Percentiles rank a stretch among this genome's conserved stretches.
These are phyloP conservation scores for Staphylotrichum tortipilum DNA, from an alignment of 495 filamentous ascomycete species.

Conservation along the genomic window DNA sequence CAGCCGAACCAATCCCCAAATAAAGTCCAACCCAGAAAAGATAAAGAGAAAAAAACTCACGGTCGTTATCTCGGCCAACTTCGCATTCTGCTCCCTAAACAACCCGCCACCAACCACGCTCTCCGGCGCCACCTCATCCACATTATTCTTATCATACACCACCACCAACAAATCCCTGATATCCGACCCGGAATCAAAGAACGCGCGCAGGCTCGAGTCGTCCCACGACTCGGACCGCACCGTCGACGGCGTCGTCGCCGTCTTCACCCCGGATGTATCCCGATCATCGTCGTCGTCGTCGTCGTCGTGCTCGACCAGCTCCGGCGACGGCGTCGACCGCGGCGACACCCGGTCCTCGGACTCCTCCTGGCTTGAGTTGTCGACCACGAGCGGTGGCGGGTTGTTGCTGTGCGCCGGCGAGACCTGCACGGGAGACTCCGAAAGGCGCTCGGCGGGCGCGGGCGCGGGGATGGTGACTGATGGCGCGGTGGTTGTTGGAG, in stretches of 20 bases:
- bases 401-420: constrained; percentile 47
- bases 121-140: constrained; percentile 64
- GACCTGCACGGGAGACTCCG: constrained; percentile 72
- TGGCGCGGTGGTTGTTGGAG: constrained; percentile 14
- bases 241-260: constrained; percentile 36
- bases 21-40: background rate
- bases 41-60: constrained; percentile 36
- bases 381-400: constrained; percentile 53
- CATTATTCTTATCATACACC: constrained; percentile 80
- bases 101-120: constrained; percentile 75
- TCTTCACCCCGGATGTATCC: constrained; percentile 29
- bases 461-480: constrained; percentile 8
- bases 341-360: constrained; percentile 54
- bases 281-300: constrained; percentile 41
- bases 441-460: constrained; percentile 42
- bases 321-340: constrained; percentile 59
- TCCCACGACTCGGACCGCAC: constrained; percentile 57
- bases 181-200: constrained; percentile 86
- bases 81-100: constrained; percentile 76
- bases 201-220: constrained; percentile 73
- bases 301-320: constrained; percentile 48
- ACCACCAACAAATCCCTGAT: constrained; percentile 84
- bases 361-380: constrained; percentile 58
- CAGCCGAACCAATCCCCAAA: constrained; percentile 12
- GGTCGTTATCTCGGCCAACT: constrained; percentile 71